Evolutionary conservation across 805 yeast genomes (phyloP).

Genomic region (Suhomyces kilbournensis): DNA sequence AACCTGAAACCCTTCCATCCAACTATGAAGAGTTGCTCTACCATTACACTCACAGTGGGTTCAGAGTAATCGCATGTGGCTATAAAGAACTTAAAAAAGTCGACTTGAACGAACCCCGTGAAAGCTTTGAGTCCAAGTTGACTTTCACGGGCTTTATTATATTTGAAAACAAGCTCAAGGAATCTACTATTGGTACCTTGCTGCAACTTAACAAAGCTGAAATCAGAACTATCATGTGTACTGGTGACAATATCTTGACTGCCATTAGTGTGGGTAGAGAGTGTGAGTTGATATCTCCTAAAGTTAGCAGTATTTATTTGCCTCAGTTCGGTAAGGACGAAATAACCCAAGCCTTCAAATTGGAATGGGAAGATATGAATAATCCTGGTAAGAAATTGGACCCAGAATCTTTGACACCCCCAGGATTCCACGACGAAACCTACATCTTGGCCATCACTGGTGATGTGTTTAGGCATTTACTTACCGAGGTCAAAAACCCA

Average conservation of each 20-base stretch:
- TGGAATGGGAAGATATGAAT: constrained; percentile 69
- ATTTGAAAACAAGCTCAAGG: constrained; percentile 87
- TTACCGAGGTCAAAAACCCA: constrained; percentile 50
- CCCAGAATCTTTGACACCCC: constrained; percentile 56
- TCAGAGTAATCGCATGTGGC: constrained; percentile 94
- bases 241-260: constrained; percentile 94
- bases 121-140: constrained; percentile 64
- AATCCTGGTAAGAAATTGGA: constrained; percentile 58
- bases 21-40: constrained; percentile 73
- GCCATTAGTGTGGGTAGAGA: constrained; percentile 92
- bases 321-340: constrained; percentile 54
- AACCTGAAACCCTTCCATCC: constrained; percentile 64
- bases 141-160: constrained; percentile 83
- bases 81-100: constrained; percentile 43
- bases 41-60: constrained; percentile 89
- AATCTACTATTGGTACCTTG: constrained; percentile 61
- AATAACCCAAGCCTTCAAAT: constrained; percentile 31
- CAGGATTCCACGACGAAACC: constrained; percentile 29
- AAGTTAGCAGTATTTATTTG: constrained; percentile 38
- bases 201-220: constrained; percentile 60
- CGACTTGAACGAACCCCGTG: constrained; percentile 40
- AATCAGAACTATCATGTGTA: constrained; percentile 89
- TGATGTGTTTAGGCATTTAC: constrained; percentile 77
- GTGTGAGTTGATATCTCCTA: constrained; percentile 59
- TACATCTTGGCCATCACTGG: constrained; percentile 88